Percentiles rank a stretch among this genome's conserved stretches.
Evolutionary conservation across 192 early-diverging fungal genomes (phyloP).

Genomic region (Entophlyctis luteolus): DNA sequence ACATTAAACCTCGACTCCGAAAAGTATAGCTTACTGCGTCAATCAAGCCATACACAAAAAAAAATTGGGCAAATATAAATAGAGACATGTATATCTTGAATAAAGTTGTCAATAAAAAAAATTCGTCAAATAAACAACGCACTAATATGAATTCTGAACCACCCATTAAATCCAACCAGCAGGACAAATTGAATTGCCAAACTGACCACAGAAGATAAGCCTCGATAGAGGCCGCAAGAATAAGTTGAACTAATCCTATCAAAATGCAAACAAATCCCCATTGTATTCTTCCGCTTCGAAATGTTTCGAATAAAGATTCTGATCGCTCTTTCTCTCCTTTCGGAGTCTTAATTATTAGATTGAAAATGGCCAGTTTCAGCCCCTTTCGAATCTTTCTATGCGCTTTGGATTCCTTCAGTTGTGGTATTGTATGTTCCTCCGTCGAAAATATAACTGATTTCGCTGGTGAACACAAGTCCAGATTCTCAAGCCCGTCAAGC

Average conservation of each 20-base stretch:
- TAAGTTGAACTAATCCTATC: background rate
- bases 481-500: no score
- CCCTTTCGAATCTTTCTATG: no score
- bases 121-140: background rate
- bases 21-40: constrained; percentile 19
- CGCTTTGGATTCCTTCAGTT: background rate
- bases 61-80: constrained; percentile 7
- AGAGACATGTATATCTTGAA: constrained; percentile 8
- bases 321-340: background rate
- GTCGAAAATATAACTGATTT: no score
- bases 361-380: background rate
- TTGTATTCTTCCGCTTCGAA: background rate
- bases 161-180: constrained; percentile 3
- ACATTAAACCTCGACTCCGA: background rate
- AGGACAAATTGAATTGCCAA: background rate
- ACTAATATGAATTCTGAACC: constrained; percentile 1
- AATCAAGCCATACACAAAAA: background rate
- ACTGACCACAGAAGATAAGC: constrained; percentile 10
- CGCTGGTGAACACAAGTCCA: no score
- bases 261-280: constrained; percentile 11
- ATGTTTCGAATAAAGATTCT: background rate
- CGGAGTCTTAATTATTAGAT: no score
- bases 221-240: background rate
- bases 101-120: background rate
- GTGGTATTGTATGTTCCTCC: background rate